Conservation (phyloP, 331 rosid genomes). For the Stylosanthes scabra region DNA sequence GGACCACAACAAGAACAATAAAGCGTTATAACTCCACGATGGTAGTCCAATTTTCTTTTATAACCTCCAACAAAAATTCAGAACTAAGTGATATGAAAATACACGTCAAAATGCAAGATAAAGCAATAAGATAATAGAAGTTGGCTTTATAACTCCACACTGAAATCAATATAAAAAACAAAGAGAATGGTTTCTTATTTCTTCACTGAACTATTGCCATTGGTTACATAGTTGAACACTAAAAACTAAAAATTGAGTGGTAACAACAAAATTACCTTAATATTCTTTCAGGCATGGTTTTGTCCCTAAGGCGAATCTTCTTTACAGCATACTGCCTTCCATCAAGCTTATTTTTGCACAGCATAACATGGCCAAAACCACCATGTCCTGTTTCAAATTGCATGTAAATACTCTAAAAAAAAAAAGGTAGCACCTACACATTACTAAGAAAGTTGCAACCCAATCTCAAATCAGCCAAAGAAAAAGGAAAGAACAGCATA, state of each 20-base stretch:
- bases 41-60: constrained; percentile 15
- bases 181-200: constrained; percentile 13
- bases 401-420: constrained; percentile 25
- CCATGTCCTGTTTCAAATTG: constrained; percentile 81
- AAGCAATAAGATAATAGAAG: constrained; percentile 17
- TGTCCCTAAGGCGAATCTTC: constrained; percentile 90
- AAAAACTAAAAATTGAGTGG: constrained; percentile 11
- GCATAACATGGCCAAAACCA: constrained; percentile 94
- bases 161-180: constrained; percentile 20
- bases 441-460: constrained; percentile 24
- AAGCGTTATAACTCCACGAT: background rate
- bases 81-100: constrained; percentile 11
- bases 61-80: constrained; percentile 4
- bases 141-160: background rate
- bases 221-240: constrained; percentile 1
- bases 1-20: background rate
- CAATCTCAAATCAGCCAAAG: constrained; percentile 30
- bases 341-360: constrained; percentile 96
- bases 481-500: background rate
- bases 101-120: constrained; percentile 14
- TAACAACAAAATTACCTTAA: constrained; percentile 64
- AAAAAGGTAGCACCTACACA: constrained; percentile 11
- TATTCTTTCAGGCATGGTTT: constrained; percentile 87
- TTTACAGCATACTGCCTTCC: constrained; percentile 97
- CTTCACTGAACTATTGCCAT: constrained; percentile 20